Evolutionary conservation across 495 filamentous ascomycete genomes (phyloP).

Genomic region (Trichoderma erinaceum): DNA sequence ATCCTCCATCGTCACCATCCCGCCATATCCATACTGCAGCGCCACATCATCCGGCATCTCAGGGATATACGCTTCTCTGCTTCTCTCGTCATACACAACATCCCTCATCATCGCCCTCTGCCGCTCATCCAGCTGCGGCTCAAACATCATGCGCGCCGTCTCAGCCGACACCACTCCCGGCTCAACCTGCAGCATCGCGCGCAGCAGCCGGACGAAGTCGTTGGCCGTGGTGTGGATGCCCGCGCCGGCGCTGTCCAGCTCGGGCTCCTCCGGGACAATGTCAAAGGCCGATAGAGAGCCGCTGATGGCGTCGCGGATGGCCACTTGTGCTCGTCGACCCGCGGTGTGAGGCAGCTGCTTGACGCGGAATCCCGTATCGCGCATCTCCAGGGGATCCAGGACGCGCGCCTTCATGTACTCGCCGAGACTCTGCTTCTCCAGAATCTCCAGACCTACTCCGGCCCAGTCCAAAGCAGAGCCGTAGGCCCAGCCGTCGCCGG

Average conservation of each 20-base stretch:
- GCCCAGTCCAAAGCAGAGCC: constrained; percentile 30
- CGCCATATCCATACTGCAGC: constrained; percentile 25
- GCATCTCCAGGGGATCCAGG: constrained; percentile 24
- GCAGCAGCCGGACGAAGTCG: constrained; percentile 47
- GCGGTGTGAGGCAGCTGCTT: constrained; percentile 12
- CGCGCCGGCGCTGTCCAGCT: constrained; percentile 41
- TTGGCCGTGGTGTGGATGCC: constrained; percentile 43
- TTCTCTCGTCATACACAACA: constrained; percentile 13
- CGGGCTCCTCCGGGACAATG: constrained; percentile 18
- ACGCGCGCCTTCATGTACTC: constrained; percentile 24
- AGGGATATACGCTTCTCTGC: constrained; percentile 15
- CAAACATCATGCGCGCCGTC: constrained; percentile 48
- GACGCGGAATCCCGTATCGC: constrained; percentile 20
- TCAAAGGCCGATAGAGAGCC: constrained; percentile 16
- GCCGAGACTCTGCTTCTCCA: constrained; percentile 22
- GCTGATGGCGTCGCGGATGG: constrained; percentile 16
- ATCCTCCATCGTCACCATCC: constrained; percentile 27
- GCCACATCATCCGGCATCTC: constrained; percentile 21
- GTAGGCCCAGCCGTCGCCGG: constrained; percentile 30
- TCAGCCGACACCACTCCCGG: constrained; percentile 20
- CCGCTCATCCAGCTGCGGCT: constrained; percentile 37
- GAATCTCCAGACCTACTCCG: constrained; percentile 24
- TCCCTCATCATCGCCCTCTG: constrained; percentile 20
- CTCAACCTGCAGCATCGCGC: constrained; percentile 32
- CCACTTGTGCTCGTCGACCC: constrained; percentile 7